Percentiles rank a stretch among this genome's conserved stretches.
These are phyloP conservation scores for Fusarium sp. DNA, from an alignment of 2,329 filamentous ascomycete genomes.

Conservation along the genomic window DNA sequence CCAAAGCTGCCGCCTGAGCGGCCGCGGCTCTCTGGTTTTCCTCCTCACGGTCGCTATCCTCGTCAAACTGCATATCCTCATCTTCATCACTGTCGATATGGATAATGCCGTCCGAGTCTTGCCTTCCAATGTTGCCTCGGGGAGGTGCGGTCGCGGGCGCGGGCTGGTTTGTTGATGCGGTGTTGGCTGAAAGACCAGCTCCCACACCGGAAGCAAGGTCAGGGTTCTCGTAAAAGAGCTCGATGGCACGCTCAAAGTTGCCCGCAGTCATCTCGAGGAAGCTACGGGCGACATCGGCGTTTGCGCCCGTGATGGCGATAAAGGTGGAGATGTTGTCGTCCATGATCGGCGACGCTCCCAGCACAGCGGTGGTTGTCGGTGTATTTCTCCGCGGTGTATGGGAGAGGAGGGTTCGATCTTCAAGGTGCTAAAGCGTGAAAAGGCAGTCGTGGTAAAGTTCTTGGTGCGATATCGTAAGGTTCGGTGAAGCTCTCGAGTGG, in stretches of 20 bases:
- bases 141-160: constrained; percentile 45
- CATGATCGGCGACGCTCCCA: constrained; percentile 57
- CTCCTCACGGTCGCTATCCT: constrained; percentile 53
- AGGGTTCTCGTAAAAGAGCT: constrained; percentile 90
- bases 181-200: constrained; percentile 46
- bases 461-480: constrained; percentile 24
- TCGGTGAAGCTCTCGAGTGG: constrained; percentile 28
- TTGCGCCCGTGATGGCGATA: constrained; percentile 82
- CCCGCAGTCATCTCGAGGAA: constrained; percentile 89
- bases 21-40: constrained; percentile 56
- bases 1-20: constrained; percentile 56
- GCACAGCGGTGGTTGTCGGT: not conserved
- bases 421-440: not conserved
- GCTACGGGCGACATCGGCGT: constrained; percentile 78
- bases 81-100: constrained; percentile 65
- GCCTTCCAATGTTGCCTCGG: constrained; percentile 44
- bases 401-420: not conserved
- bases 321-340: constrained; percentile 83
- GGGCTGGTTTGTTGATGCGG: constrained; percentile 28
- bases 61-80: constrained; percentile 55
- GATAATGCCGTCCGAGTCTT: constrained; percentile 62
- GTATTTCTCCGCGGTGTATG: not conserved
- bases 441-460: not conserved
- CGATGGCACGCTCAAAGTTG: constrained; percentile 86
- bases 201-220: constrained; percentile 66